Evolutionary conservation across 208 protist species (phyloP).

Genomic region (Leishmania major): DNA sequence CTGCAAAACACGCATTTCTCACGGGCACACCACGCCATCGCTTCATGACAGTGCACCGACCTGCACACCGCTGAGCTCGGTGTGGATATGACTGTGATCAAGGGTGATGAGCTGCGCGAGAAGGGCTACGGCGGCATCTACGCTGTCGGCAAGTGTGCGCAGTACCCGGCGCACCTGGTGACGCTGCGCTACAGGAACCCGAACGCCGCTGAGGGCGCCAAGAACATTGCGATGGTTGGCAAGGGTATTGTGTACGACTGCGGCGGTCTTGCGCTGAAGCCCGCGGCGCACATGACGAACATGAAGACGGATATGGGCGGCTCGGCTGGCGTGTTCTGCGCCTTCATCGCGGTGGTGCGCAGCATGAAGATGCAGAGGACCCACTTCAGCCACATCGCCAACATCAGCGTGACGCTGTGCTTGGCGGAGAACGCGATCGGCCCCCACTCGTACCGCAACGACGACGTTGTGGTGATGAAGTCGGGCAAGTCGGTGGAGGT

Average conservation of each 20-base stretch:
- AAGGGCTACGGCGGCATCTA: conserved; percentile 79
- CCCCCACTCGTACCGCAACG: conserved; percentile 68
- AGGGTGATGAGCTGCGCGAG: conserved; percentile 71
- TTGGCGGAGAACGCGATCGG: conserved; percentile 89
- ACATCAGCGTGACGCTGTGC: conserved; percentile 80
- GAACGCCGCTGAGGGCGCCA: conserved; percentile 30
- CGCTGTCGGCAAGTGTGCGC: conserved; percentile 67
- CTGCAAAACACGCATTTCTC: background rate
- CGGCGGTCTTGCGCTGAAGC: conserved; percentile 88
- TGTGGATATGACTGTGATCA: conserved; percentile 56
- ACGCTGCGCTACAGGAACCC: conserved; percentile 67
- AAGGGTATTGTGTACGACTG: conserved; percentile 92
- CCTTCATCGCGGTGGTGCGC: conserved; percentile 71
- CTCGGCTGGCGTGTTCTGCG: conserved; percentile 76
- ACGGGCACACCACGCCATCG: background rate
- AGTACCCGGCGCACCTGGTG: conserved; percentile 71
- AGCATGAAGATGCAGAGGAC: conserved; percentile 42
- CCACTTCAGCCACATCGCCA: conserved; percentile 35
- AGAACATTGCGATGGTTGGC: conserved; percentile 77
- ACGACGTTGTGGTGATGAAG: conserved; percentile 87
- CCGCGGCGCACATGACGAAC: conserved; percentile 65
- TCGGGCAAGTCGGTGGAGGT: conserved; percentile 89
- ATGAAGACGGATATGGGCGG: conserved; percentile 94
- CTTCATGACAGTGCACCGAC: background rate
- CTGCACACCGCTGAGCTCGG: conserved; percentile 48